Evolutionary conservation across 2,329 filamentous ascomycete species (phyloP), one percentile per base, ranked within the genome.

Genomic region (Apiospora sp.): DNA sequence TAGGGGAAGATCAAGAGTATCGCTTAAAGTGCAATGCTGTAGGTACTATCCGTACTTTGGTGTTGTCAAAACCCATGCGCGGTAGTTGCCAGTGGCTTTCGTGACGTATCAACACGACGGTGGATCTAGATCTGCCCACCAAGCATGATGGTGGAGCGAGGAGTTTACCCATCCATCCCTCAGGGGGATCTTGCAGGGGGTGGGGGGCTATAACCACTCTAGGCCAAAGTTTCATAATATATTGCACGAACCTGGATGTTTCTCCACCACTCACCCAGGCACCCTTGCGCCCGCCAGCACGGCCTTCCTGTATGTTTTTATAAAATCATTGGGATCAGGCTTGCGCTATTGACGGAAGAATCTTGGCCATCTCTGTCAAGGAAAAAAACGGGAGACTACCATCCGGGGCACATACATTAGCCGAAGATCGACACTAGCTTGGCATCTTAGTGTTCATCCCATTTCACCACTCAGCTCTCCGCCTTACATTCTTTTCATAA

Each of bases 81-180:
- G 37, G 54, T 16, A 41, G 30, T 19, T 19, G 54, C 54, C 27
- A 41, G 30, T 19, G 30, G 54, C 54, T 37, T 4, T 4, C 30
- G 54, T 61, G 54, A 61, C 54, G 54, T 61, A n/a, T 2, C 8
- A 61, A 37, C 3, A 41, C 30, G 34, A 37, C 13, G 58, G 34
- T 24, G 58, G 34, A n/a, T 64, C 58, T 64, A 10, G 30, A 41
- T 64, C 58, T 64, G 58, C 10, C 58, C 19, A 64, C 34, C 58
- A n/a, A 41, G 58, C 58, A 64, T 64, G 58, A 41, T 64, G 58
- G 58, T 64, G 58, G 58, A 64, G 34, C 34, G 34, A 64, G 19
- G 58, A 64, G 30, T n/a, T 37, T 19, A 37, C 37, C 58, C 49
- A 10, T 27, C 49, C 22, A 22, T 44, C 8, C n/a, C 51, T 34